Conservation (phyloP, 768 basidiomycete species). For the Naganishia antarctica region DNA sequence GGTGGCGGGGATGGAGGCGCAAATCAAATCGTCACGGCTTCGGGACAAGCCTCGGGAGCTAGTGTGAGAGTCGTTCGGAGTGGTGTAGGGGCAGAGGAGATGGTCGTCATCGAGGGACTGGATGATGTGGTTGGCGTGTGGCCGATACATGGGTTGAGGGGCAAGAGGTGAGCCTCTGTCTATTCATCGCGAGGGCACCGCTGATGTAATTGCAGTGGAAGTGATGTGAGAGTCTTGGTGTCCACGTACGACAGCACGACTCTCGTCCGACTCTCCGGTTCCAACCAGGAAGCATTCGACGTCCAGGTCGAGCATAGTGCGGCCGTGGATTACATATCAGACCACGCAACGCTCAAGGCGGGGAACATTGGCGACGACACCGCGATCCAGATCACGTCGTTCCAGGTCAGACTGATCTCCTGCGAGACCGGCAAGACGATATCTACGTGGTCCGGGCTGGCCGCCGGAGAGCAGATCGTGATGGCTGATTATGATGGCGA, state of each 20-base stretch:
- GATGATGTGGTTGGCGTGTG: constrained; percentile 35
- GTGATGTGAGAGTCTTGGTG: background rate
- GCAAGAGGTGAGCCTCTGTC: background rate
- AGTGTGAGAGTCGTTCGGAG: constrained; percentile 43
- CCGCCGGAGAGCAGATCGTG: constrained; percentile 22
- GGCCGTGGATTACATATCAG: constrained; percentile 22
- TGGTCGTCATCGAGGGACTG: constrained; percentile 34
- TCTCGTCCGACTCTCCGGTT: background rate
- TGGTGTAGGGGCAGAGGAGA: constrained; percentile 43
- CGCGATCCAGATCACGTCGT: constrained; percentile 31
- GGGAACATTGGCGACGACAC: constrained; percentile 11
- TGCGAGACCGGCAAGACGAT: background rate
- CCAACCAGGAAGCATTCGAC: background rate
- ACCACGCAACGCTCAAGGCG: constrained; percentile 35
- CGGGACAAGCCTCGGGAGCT: constrained; percentile 41
- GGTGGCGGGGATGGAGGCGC: constrained; percentile 16
- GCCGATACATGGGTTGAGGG: constrained; percentile 18
- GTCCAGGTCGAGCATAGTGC: background rate
- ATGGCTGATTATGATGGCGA: constrained; percentile 14
- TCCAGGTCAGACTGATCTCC: constrained; percentile 23
- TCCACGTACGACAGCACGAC: constrained; percentile 6
- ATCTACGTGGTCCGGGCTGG: constrained; percentile 31
- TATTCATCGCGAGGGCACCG: no score
- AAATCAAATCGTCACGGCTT: constrained; percentile 44
- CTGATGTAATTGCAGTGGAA: constrained; percentile 1